Conservation (phyloP, 331 rosid genomes). For the Malus hybrid region DNA sequence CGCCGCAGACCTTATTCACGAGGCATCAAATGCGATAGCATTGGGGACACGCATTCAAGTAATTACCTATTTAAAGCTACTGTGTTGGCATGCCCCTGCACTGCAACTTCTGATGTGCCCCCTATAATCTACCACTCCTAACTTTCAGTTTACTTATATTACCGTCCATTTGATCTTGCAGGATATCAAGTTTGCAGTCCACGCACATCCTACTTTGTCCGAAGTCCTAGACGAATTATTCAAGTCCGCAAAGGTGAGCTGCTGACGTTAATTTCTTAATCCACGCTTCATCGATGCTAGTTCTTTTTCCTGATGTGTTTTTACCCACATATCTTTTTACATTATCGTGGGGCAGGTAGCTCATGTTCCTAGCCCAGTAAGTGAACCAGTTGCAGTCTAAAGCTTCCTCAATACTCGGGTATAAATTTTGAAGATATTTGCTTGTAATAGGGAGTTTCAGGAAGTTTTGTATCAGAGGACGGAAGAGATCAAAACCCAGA, state of each 20-base stretch:
- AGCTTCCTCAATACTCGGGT: conserved; percentile 37
- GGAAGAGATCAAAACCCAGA: conserved; percentile 20
- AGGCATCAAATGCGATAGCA: conserved; percentile 97
- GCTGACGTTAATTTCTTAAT: neutral
- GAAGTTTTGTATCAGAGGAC: conserved; percentile 22
- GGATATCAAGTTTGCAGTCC: conserved; percentile 84
- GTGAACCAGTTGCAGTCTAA: conserved; percentile 80
- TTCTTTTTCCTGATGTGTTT: conserved; percentile 1
- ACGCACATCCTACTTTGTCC: conserved; percentile 97
- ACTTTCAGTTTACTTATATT: neutral
- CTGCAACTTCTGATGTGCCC: too few species aligned
- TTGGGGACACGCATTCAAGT: conserved; percentile 90
- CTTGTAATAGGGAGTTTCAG: conserved; percentile 53
- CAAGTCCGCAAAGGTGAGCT: conserved; percentile 89
- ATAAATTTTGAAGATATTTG: conserved; percentile 52
- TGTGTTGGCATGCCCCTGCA: neutral
- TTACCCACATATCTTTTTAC: conserved; percentile 12
- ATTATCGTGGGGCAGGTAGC: conserved; percentile 53
- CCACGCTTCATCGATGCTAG: neutral
- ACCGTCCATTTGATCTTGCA: conserved; percentile 22
- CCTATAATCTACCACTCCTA: neutral
- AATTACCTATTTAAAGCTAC: neutral
- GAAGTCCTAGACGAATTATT: conserved; percentile 96
- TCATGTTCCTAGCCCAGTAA: conserved; percentile 52
- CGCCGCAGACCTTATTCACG: conserved; percentile 98